phyloP scores from a whole-genome alignment of 106 monocot species.

The Acorus calamus region DNA sequence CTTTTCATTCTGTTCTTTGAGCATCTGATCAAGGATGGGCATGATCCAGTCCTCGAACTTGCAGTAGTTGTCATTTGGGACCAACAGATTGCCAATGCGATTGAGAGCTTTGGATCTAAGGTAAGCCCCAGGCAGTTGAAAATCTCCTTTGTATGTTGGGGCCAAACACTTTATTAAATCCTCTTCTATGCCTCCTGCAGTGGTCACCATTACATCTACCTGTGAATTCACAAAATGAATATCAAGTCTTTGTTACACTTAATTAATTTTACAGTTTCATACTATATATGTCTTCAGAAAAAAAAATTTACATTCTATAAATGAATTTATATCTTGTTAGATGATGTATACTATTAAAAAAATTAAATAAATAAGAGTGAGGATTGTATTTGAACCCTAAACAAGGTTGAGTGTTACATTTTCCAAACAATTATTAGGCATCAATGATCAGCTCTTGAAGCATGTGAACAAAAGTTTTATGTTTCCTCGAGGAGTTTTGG shows the following conservation, averaged over 20 bases:
- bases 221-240: slow-evolving; percentile 5
- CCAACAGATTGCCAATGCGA: slow-evolving; percentile 87
- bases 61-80: slow-evolving; percentile 98
- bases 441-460: too few species aligned
- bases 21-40: slow-evolving; percentile 81
- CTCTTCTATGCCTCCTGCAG: slow-evolving; percentile 96
- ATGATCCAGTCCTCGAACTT: slow-evolving; percentile 98
- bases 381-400: too few species aligned
- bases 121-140: slow-evolving; percentile 54
- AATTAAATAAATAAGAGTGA: too few species aligned
- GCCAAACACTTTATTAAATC: slow-evolving; percentile 95
- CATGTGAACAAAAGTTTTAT: too few species aligned
- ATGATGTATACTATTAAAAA: too few species aligned
- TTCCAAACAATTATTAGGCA: too few species aligned
- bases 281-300: too few species aligned
- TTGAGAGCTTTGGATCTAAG: slow-evolving; percentile 91
- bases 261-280: too few species aligned
- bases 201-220: slow-evolving; percentile 94
- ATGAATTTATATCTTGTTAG: too few species aligned
- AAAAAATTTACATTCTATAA: too few species aligned
- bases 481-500: too few species aligned
- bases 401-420: too few species aligned
- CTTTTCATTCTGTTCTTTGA: slow-evolving; percentile 56
- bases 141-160: slow-evolving; percentile 85
- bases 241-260: not conserved